phyloP scores from a whole-genome alignment of 139 green algal genomes.

The Limnomonas spitsbergensis region DNA sequence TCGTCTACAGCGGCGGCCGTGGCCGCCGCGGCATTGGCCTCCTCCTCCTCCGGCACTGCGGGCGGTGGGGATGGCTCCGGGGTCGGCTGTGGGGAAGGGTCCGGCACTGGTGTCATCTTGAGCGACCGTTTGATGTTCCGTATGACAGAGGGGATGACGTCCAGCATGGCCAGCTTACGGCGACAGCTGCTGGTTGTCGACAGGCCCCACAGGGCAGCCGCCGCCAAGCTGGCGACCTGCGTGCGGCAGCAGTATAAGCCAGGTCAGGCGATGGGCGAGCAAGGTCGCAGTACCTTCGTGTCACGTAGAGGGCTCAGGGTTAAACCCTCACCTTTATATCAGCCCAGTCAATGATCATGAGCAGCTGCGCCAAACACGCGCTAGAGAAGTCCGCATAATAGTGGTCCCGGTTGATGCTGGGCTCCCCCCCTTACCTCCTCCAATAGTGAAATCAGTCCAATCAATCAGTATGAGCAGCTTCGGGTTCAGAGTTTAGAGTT shows the following conservation, averaged over 20 bases:
- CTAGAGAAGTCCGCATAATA: too few relatives aligned
- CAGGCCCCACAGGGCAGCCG: slow-evolving; percentile 49
- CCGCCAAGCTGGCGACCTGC: slow-evolving; percentile 39
- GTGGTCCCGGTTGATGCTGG: too few relatives aligned
- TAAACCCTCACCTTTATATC: too few relatives aligned
- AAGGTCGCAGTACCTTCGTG: too few relatives aligned
- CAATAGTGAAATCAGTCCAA: too few relatives aligned
- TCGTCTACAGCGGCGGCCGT: background rate
- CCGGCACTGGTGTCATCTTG: slow-evolving; percentile 20
- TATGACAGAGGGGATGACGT: slow-evolving; percentile 30
- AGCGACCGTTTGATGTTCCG: slow-evolving; percentile 35
- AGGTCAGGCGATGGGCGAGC: too few relatives aligned
- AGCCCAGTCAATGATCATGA: too few relatives aligned
- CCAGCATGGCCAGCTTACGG: slow-evolving; percentile 33
- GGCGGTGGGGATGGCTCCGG: background rate
- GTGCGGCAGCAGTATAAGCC: background rate
- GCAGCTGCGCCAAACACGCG: too few relatives aligned
- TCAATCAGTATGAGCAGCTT: too few relatives aligned
- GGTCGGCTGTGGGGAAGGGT: background rate
- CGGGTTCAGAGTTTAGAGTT: too few relatives aligned
- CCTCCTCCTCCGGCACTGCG: background rate
- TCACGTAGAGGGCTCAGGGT: too few relatives aligned
- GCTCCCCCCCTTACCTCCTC: too few relatives aligned
- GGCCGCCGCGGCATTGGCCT: background rate
- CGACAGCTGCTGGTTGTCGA: slow-evolving; percentile 33